Percentiles rank a stretch among this genome's conserved stretches.
Evolutionary conservation across 805 yeast genomes (phyloP).

Genomic region (Wickerhamiella nectarea): DNA sequence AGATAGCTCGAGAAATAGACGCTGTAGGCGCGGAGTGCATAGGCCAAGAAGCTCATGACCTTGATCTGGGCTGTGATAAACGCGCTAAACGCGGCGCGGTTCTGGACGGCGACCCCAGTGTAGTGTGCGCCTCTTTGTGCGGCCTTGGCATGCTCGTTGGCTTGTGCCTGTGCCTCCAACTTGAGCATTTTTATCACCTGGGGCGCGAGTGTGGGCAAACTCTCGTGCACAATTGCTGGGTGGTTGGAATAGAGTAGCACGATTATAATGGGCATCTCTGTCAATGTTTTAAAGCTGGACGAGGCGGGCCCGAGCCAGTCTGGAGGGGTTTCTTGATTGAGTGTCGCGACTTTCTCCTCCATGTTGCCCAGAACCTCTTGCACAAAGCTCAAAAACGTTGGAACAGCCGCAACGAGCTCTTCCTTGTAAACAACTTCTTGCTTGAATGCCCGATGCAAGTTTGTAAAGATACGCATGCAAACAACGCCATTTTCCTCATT

Average conservation of each 20-base stretch:
- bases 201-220: slow-evolving; percentile 69
- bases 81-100: slow-evolving; percentile 72
- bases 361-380: slow-evolving; percentile 66
- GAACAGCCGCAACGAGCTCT: slow-evolving; percentile 50
- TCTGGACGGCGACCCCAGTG: slow-evolving; percentile 62
- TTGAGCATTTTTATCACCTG: slow-evolving; percentile 59
- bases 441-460: slow-evolving; percentile 76
- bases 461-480: slow-evolving; percentile 76
- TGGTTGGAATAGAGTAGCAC: slow-evolving; percentile 83
- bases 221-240: slow-evolving; percentile 55
- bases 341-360: slow-evolving; percentile 43
- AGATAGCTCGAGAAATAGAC: slow-evolving; percentile 45
- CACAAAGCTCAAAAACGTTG: slow-evolving; percentile 64
- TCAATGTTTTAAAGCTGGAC: slow-evolving; percentile 75
- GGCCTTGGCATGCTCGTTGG: slow-evolving; percentile 45
- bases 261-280: slow-evolving; percentile 95
- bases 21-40: slow-evolving; percentile 75
- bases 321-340: slow-evolving; percentile 26
- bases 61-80: slow-evolving; percentile 87
- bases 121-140: slow-evolving; percentile 44
- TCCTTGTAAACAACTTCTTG: slow-evolving; percentile 20
- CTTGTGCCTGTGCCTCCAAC: slow-evolving; percentile 74
- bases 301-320: slow-evolving; percentile 35
- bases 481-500: slow-evolving; percentile 93
- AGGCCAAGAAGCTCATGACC: slow-evolving; percentile 89